Conservation (phyloP, 2,329 filamentous ascomycete genomes). For the Penicillium paneum region DNA sequence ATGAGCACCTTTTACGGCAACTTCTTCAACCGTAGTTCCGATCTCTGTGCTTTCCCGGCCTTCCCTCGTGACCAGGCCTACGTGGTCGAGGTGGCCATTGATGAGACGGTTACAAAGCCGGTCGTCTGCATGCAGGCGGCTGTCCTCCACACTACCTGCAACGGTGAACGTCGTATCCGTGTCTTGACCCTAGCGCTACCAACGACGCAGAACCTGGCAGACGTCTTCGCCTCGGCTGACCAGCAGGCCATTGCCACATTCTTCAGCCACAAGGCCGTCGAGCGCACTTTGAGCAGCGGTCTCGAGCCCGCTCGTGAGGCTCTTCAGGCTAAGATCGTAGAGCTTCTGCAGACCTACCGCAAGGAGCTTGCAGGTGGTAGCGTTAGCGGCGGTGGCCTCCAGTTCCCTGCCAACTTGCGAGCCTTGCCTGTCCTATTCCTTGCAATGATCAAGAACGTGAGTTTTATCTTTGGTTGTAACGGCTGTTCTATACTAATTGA, state of each 20-base stretch:
- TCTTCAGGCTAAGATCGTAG: constrained; percentile 84
- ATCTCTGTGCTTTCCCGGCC: constrained; percentile 95
- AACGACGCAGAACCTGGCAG: constrained; percentile 84
- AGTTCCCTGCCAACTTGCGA: constrained; percentile 89
- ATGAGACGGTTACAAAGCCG: constrained; percentile 87
- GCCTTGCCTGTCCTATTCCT: constrained; percentile 87
- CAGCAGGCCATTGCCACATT: constrained; percentile 90
- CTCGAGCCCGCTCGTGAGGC: constrained; percentile 88
- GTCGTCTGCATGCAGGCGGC: constrained; percentile 91
- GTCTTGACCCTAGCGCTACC: constrained; percentile 91
- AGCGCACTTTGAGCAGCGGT: constrained; percentile 78
- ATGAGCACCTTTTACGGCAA: constrained; percentile 99
- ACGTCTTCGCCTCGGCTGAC: constrained; percentile 91
- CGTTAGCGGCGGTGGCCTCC: constrained; percentile 85
- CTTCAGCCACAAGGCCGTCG: constrained; percentile 96
- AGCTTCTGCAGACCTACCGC: constrained; percentile 90
- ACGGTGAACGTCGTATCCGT: constrained; percentile 90
- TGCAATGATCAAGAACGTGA: constrained; percentile 90
- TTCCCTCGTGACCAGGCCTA: constrained; percentile 97
- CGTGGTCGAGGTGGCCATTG: constrained; percentile 96
- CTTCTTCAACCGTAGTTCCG: constrained; percentile 97
- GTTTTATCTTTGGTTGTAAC: constrained; percentile 21
- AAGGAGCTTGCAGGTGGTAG: constrained; percentile 95
- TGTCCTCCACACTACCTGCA: constrained; percentile 95
- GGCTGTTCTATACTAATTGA: constrained; percentile 22